Percentiles rank a stretch among this genome's conserved stretches.
These are phyloP conservation scores for Epithele typhae DNA, from an alignment of 768 basidiomycete species.

Conservation along the genomic window DNA sequence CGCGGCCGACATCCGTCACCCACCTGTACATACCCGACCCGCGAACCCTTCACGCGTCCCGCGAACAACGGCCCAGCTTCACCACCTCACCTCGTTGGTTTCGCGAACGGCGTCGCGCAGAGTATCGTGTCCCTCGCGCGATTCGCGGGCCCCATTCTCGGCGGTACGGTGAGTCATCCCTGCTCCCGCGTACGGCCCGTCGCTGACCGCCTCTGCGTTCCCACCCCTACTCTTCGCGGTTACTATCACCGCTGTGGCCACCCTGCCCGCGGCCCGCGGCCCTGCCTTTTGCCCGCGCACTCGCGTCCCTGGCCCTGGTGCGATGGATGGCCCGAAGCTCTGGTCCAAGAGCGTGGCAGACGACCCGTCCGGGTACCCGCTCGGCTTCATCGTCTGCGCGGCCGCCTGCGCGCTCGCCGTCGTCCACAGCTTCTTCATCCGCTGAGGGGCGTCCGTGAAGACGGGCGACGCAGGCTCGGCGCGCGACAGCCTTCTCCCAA, in stretches of 20 bases:
- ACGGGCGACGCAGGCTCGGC: too few relatives aligned
- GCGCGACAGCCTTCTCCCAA: too few relatives aligned
- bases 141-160: conserved; percentile 83
- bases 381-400: conserved; percentile 70
- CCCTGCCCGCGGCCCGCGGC: too few relatives aligned
- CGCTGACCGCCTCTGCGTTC: too few relatives aligned
- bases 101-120: conserved; percentile 95
- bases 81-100: conserved; percentile 81
- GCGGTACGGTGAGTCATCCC: conserved; percentile 62
- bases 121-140: conserved; percentile 92
- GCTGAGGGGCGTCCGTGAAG: conserved; percentile 43
- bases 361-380: conserved; percentile 64
- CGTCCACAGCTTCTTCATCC: conserved; percentile 70
- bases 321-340: conserved; percentile 49
- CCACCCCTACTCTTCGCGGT: too few relatives aligned
- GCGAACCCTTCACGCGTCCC: too few relatives aligned
- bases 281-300: too few relatives aligned
- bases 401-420: conserved; percentile 58
- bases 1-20: too few relatives aligned
- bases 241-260: too few relatives aligned
- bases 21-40: too few relatives aligned
- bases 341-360: conserved; percentile 72
- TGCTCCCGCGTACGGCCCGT: too few relatives aligned
- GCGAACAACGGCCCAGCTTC: conserved; percentile 55
- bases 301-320: too few relatives aligned